A percentile compares a stretch with the other conserved stretches of the same genome.
phyloP scores from a whole-genome alignment of 352 stramenopile genomes.

The Aphanomyces astaci region DNA sequence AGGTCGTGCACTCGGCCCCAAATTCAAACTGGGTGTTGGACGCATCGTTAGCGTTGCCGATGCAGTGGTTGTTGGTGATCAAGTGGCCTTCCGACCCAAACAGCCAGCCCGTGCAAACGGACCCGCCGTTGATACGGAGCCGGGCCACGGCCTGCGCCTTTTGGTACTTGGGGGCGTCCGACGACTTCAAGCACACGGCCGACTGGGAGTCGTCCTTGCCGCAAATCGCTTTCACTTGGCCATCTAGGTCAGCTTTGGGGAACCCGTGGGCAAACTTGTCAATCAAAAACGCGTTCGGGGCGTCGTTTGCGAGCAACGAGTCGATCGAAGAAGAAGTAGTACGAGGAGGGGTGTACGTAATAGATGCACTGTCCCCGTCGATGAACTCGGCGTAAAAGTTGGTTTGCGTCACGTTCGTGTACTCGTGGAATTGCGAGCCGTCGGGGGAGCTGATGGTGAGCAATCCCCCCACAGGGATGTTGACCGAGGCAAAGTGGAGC shows the following conservation, averaged over 20 bases:
- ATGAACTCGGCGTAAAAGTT: constrained; percentile 18
- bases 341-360: neutral
- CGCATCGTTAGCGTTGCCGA: constrained; percentile 17
- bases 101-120: too few relatives aligned
- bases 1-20: constrained; percentile 48
- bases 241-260: neutral
- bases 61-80: too few relatives aligned
- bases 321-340: neutral
- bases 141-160: constrained; percentile 43
- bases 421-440: neutral
- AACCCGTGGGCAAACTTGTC: constrained; percentile 1
- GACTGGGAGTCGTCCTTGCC: constrained; percentile 42
- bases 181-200: constrained; percentile 49
- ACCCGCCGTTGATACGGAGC: constrained; percentile 52
- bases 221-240: constrained; percentile 27
- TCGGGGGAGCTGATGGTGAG: neutral
- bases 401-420: neutral
- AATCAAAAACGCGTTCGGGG: too few relatives aligned
- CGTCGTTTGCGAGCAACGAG: neutral
- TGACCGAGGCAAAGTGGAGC: neutral
- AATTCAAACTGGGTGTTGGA: constrained; percentile 39
- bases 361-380: neutral
- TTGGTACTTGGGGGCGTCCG: constrained; percentile 43
- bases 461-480: neutral
- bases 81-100: too few relatives aligned